A percentile compares a stretch with the other conserved stretches of the same genome.
Evolutionary conservation across 495 filamentous ascomycete genomes (phyloP).

Genomic region (Glutinoglossum americanum): DNA sequence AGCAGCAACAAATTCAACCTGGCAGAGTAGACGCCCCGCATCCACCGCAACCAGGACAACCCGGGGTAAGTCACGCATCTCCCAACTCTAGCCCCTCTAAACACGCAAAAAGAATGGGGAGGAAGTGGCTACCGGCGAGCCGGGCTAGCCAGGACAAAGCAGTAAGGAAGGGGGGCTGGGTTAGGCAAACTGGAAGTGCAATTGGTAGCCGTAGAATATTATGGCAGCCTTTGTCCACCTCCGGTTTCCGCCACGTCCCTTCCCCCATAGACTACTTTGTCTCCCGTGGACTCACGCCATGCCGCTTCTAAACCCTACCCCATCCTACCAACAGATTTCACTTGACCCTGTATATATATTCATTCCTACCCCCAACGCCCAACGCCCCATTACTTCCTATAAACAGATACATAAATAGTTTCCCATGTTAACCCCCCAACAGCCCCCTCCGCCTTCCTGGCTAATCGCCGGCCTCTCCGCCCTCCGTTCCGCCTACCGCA

Average conservation of each 20-base stretch:
- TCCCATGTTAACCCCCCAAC: too few relatives aligned
- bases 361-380: too few relatives aligned
- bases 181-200: background rate
- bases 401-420: too few relatives aligned
- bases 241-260: background rate
- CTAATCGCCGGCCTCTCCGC: conserved; percentile 40
- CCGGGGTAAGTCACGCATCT: conserved; percentile 28
- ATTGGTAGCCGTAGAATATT: background rate
- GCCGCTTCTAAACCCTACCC: background rate
- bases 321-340: too few relatives aligned
- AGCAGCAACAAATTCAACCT: conserved; percentile 24
- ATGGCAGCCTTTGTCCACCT: background rate
- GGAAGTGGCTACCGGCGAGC: background rate
- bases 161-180: background rate
- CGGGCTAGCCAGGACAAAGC: background rate
- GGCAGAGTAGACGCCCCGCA: conserved; percentile 42
- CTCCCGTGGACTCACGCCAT: background rate
- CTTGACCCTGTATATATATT: too few relatives aligned
- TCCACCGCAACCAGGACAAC: conserved; percentile 29
- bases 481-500: conserved; percentile 42
- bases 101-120: background rate
- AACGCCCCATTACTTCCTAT: too few relatives aligned
- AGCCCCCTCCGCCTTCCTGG: conserved; percentile 65
- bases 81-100: background rate
- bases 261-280: background rate